Percentiles rank a stretch among this genome's conserved stretches.
Conservation (phyloP, 768 basidiomycete species). For the Hemileccinum rubropunctum region DNA sequence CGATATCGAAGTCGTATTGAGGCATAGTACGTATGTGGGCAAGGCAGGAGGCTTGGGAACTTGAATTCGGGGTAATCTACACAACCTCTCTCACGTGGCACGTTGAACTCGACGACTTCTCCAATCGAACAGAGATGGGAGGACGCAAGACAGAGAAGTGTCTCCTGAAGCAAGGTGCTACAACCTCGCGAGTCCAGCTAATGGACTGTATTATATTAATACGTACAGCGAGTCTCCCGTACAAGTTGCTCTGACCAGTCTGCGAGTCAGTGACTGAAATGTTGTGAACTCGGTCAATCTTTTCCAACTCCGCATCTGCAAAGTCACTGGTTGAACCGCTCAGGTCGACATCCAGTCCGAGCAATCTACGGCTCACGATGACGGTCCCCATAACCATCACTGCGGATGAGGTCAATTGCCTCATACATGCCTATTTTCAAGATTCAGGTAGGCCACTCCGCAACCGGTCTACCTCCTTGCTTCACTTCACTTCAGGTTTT, state of each 20-base stretch:
- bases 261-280: too few species aligned
- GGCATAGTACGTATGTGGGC: slow-evolving; percentile 9
- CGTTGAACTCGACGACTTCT: neutral
- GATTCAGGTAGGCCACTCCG: slow-evolving; percentile 61
- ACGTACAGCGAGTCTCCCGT: too few species aligned
- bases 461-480: slow-evolving; percentile 2
- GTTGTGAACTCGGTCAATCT: neutral
- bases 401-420: slow-evolving; percentile 82
- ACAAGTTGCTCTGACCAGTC: too few species aligned
- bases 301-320: slow-evolving; percentile 24
- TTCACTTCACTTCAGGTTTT: slow-evolving; percentile 51
- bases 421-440: slow-evolving; percentile 80
- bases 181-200: too few species aligned
- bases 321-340: too few species aligned
- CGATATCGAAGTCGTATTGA: slow-evolving; percentile 19
- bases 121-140: neutral
- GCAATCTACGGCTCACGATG: slow-evolving; percentile 20
- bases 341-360: neutral
- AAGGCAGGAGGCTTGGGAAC: neutral
- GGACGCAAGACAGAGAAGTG: too few species aligned
- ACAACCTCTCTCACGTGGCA: neutral
- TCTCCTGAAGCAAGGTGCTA: too few species aligned
- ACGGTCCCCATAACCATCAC: slow-evolving; percentile 58
- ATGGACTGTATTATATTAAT: too few species aligned
- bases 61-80: neutral